Percentiles rank a stretch among this genome's conserved stretches.
Evolutionary conservation across 2,329 filamentous ascomycete genomes (phyloP).

Genomic region (Aspergillus felis): DNA sequence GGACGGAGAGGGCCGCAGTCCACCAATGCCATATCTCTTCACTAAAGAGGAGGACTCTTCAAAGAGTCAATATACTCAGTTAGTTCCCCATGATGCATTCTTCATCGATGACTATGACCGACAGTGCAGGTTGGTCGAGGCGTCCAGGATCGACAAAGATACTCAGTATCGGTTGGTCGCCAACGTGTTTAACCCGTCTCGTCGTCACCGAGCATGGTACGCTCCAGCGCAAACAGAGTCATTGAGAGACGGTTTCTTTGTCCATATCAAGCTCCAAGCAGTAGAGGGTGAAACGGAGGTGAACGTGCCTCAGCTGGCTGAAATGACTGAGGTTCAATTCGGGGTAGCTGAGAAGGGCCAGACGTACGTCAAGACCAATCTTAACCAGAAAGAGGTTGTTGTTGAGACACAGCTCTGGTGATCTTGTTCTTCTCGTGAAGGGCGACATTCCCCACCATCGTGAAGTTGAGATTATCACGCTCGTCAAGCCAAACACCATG

Average conservation of each 20-base stretch:
- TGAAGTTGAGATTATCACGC: neutral
- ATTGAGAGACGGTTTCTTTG: neutral
- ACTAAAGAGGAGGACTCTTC: neutral
- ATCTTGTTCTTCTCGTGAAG: neutral
- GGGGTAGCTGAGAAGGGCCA: neutral
- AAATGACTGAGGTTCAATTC: neutral
- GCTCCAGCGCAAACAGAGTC: neutral
- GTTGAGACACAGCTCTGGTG: neutral
- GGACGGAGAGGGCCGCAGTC: neutral
- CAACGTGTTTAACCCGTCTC: neutral
- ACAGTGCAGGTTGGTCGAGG: neutral
- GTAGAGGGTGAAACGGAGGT: neutral
- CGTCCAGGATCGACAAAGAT: neutral
- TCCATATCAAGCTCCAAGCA: neutral
- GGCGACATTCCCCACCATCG: neutral
- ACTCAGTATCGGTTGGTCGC: neutral
- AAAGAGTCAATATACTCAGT: too few species aligned
- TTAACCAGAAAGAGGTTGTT: neutral
- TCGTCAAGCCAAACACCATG: neutral
- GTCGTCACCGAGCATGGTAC: neutral
- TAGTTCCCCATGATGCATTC: neutral
- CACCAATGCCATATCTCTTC: neutral
- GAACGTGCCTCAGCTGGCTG: neutral
- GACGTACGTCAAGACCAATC: neutral
- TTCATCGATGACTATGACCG: neutral